phyloP scores from a whole-genome alignment of 768 basidiomycete species.

The Boletus subparvulus region DNA sequence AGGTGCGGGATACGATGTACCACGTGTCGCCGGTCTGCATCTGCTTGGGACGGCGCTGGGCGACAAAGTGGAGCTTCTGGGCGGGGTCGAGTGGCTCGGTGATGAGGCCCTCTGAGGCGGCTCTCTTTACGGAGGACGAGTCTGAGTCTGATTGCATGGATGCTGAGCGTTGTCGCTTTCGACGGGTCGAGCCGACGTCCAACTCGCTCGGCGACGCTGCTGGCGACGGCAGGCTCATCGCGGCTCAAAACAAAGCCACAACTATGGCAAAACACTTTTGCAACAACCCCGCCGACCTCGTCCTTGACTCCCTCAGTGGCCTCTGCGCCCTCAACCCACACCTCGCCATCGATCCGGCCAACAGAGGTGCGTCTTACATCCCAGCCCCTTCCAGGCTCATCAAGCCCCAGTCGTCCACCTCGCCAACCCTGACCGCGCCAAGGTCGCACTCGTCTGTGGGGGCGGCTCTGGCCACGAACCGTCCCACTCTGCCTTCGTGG shows the following conservation, averaged over 20 bases:
- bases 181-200: conserved; percentile 32
- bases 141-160: conserved; percentile 78
- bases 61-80: conserved; percentile 54
- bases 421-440: conserved; percentile 53
- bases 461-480: conserved; percentile 93
- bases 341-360: conserved; percentile 63
- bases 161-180: conserved; percentile 73
- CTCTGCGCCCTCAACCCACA: conserved; percentile 69
- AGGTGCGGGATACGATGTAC: conserved; percentile 69
- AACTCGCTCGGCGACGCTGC: conserved; percentile 43
- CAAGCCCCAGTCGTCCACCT: conserved; percentile 58
- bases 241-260: conserved; percentile 7
- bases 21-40: conserved; percentile 72
- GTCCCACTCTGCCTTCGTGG: conserved; percentile 87
- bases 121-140: conserved; percentile 75
- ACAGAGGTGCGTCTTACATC: conserved; percentile 48
- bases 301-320: conserved; percentile 76
- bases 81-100: conserved; percentile 31
- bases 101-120: conserved; percentile 63
- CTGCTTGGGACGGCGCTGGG: conserved; percentile 42
- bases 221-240: conserved; percentile 46
- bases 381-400: neutral
- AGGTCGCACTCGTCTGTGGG: conserved; percentile 78
- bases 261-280: conserved; percentile 66
- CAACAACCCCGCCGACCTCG: conserved; percentile 68